These are phyloP conservation scores for Calonectria multiphialidica DNA, from an alignment of 2,329 filamentous ascomycete species.

Conservation along the genomic window DNA sequence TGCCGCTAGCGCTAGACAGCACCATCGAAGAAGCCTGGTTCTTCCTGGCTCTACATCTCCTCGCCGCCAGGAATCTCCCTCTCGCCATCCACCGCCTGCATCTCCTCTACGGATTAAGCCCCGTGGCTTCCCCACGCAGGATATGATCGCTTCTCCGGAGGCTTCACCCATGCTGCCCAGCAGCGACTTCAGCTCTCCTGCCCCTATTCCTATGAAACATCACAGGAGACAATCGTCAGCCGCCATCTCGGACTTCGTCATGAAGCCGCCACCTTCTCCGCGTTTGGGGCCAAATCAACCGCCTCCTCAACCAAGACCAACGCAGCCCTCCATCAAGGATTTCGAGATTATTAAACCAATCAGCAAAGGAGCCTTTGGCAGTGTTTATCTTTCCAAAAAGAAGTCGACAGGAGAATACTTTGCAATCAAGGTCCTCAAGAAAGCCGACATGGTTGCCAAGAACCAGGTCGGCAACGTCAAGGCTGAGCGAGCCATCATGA, in stretches of 20 bases:
- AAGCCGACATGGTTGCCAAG: slow-evolving; percentile 99
- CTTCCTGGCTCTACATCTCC: slow-evolving; percentile 84
- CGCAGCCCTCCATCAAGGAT: slow-evolving; percentile 97
- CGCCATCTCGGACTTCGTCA: slow-evolving; percentile 77
- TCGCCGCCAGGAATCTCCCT: slow-evolving; percentile 89
- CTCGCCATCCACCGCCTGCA: slow-evolving; percentile 80
- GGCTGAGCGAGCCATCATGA: slow-evolving; percentile 98
- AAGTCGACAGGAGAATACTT: slow-evolving; percentile 99
- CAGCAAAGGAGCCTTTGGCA: slow-evolving; percentile 98
- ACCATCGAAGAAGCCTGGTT: slow-evolving; percentile 88
- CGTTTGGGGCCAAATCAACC: slow-evolving; percentile 80
- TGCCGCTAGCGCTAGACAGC: slow-evolving; percentile 82
- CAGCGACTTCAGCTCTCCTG: slow-evolving; percentile 84
- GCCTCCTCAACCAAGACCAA: slow-evolving; percentile 87
- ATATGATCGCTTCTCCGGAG: slow-evolving; percentile 84
- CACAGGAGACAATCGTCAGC: slow-evolving; percentile 94
- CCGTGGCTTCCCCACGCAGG: slow-evolving; percentile 71
- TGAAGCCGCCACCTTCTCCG: slow-evolving; percentile 83
- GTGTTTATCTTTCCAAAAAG: slow-evolving; percentile 98
- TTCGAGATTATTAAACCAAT: slow-evolving; percentile 99
- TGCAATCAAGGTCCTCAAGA: slow-evolving; percentile 98
- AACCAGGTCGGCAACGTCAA: slow-evolving; percentile 99
- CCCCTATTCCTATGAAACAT: slow-evolving; percentile 70
- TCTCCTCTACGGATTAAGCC: slow-evolving; percentile 93
- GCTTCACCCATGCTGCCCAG: slow-evolving; percentile 88